Percentiles rank a stretch among this genome's conserved stretches.
Conservation (phyloP, 2,329 filamentous ascomycete species). For the Taxawa tesnikishii region DNA sequence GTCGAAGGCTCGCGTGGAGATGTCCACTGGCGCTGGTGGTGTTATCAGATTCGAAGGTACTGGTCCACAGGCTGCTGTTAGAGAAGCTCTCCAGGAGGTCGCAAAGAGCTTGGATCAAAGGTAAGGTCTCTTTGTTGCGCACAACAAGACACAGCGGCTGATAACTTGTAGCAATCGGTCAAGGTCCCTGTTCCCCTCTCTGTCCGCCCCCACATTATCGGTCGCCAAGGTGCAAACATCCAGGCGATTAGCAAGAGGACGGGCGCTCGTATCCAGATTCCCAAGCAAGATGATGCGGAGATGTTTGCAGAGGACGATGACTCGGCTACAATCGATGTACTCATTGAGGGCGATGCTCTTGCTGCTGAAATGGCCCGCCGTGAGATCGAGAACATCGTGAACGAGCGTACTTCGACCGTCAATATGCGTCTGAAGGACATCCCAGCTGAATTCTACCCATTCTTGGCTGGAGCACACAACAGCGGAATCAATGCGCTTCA, state of each 20-base stretch:
- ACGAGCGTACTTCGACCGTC: constrained; percentile 71
- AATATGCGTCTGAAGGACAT: constrained; percentile 73
- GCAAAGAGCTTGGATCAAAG: constrained; percentile 80
- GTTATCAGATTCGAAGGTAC: constrained; percentile 72
- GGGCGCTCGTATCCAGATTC: constrained; percentile 81
- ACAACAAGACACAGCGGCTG: neutral
- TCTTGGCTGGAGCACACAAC: constrained; percentile 74
- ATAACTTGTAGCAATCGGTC: constrained; percentile 43
- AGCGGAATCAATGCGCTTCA: constrained; percentile 55
- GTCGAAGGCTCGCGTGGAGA: constrained; percentile 74
- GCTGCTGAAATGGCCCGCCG: constrained; percentile 73
- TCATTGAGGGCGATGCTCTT: constrained; percentile 82
- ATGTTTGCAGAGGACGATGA: constrained; percentile 59
- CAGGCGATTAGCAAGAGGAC: constrained; percentile 82
- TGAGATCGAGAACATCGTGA: constrained; percentile 77
- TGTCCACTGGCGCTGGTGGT: constrained; percentile 60
- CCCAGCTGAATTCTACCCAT: constrained; percentile 87
- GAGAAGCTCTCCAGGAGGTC: constrained; percentile 80
- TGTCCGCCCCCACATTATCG: constrained; percentile 81
- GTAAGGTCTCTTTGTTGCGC: constrained; percentile 35
- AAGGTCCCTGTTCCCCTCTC: constrained; percentile 74
- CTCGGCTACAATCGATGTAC: constrained; percentile 64
- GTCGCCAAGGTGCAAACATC: constrained; percentile 79
- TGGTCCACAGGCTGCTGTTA: constrained; percentile 62
- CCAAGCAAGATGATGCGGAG: constrained; percentile 58